phyloP scores from a whole-genome alignment of 1,284 basidiomycete genomes.

The Laetiporus sulphureus region DNA sequence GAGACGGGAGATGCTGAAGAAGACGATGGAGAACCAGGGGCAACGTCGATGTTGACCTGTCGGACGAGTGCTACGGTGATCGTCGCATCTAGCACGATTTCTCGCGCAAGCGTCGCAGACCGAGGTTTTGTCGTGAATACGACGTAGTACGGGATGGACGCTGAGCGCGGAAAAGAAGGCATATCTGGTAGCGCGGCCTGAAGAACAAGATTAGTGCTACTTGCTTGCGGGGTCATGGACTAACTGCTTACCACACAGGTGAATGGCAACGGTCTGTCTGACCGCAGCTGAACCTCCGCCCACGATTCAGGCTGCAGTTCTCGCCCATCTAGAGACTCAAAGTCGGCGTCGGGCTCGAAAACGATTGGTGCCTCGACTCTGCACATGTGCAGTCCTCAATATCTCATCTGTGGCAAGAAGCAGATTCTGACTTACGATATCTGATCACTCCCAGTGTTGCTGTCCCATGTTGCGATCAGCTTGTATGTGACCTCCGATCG shows the following conservation, averaged over 20 bases:
- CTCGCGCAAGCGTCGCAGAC: conserved; percentile 43
- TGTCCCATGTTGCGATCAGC: conserved; percentile 54
- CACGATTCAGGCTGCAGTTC: conserved; percentile 42
- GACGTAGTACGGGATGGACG: conserved; percentile 59
- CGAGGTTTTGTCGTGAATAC: conserved; percentile 60
- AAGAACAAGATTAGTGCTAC: not conserved
- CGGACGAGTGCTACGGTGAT: conserved; percentile 56
- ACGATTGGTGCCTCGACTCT: conserved; percentile 62
- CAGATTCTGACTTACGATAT: conserved; percentile 48
- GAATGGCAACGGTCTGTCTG: conserved; percentile 56
- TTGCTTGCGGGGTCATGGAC: conserved; percentile 2
- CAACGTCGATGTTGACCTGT: conserved; percentile 41
- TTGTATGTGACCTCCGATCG: conserved; percentile 45
- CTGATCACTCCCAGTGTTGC: conserved; percentile 36
- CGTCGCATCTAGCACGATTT: conserved; percentile 64
- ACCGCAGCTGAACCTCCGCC: conserved; percentile 59
- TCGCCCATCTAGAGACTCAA: conserved; percentile 48
- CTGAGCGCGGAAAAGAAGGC: conserved; percentile 48
- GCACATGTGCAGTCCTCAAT: not conserved
- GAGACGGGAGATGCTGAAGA: conserved; percentile 34
- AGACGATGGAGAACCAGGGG: conserved; percentile 14
- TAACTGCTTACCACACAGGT: conserved; percentile 48
- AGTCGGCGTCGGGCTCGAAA: conserved; percentile 51
- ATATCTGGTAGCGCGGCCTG: conserved; percentile 59
- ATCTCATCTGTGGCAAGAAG: no score